These are phyloP conservation scores for Raffaelea ambrosiae DNA, from an alignment of 2,329 filamentous ascomycete species.

Conservation along the genomic window DNA sequence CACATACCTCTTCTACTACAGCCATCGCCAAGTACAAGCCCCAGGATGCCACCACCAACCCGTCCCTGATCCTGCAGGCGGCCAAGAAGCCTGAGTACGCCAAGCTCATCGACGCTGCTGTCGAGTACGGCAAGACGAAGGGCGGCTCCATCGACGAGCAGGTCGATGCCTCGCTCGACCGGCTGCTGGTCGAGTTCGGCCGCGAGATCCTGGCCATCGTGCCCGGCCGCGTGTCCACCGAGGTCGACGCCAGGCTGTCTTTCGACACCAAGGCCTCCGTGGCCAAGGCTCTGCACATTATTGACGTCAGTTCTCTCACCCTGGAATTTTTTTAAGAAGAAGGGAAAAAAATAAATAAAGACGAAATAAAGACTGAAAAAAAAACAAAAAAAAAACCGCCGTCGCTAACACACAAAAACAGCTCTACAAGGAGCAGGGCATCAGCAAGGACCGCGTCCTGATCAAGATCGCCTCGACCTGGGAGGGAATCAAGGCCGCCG, in stretches of 20 bases:
- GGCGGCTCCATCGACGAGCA: constrained; percentile 64
- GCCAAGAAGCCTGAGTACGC: constrained; percentile 98
- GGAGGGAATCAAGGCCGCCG: constrained; percentile 98
- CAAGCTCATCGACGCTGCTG: constrained; percentile 77
- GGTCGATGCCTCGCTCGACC: constrained; percentile 85
- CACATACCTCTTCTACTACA: constrained; percentile 20
- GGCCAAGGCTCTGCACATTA: constrained; percentile 93
- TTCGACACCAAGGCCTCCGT: constrained; percentile 91
- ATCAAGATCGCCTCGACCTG: constrained; percentile 99
- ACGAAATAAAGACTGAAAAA: too few species aligned
- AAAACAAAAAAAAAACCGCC: too few species aligned
- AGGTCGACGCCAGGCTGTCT: constrained; percentile 93
- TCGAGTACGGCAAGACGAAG: constrained; percentile 76
- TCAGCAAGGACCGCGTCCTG: constrained; percentile 86
- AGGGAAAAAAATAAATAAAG: too few species aligned
- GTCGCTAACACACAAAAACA: constrained; percentile 26
- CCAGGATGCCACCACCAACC: constrained; percentile 99
- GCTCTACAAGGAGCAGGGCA: constrained; percentile 90
- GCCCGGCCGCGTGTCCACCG: constrained; percentile 96
- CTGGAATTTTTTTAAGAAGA: too few species aligned
- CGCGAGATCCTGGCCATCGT: constrained; percentile 96
- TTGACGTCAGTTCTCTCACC: constrained; percentile 57
- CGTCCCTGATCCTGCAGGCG: constrained; percentile 93
- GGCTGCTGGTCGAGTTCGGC: constrained; percentile 94
- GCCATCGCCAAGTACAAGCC: constrained; percentile 99